phyloP scores from a whole-genome alignment of 1,284 basidiomycete genomes.

The Omphalotus olearius region DNA sequence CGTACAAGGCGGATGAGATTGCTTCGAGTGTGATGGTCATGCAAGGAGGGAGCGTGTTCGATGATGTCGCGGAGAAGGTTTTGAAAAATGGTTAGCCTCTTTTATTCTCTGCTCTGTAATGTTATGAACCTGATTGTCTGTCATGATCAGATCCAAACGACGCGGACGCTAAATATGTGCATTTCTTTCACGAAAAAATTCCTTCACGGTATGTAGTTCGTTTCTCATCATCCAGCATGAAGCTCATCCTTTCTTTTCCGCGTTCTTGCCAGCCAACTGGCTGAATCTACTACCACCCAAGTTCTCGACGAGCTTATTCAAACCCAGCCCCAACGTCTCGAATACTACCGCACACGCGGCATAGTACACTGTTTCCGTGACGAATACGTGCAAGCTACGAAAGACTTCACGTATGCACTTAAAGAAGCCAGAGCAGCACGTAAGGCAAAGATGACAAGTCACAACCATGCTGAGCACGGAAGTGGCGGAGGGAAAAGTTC shows the following conservation, averaged over 20 bases:
- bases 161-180: conserved; percentile 76
- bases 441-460: conserved; percentile 34
- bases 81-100: conserved; percentile 57
- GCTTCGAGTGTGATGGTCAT: conserved; percentile 87
- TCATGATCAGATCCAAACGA: conserved; percentile 59
- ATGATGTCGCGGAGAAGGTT: conserved; percentile 79
- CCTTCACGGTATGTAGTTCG: conserved; percentile 63
- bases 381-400: conserved; percentile 65
- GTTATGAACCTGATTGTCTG: background rate
- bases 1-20: conserved; percentile 80
- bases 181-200: conserved; percentile 88
- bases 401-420: conserved; percentile 74
- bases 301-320: conserved; percentile 73
- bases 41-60: conserved; percentile 84
- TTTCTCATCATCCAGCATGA: background rate
- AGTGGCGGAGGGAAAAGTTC: background rate
- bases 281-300: conserved; percentile 71
- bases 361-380: conserved; percentile 83
- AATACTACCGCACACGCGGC: conserved; percentile 78
- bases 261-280: conserved; percentile 55
- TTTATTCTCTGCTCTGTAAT: background rate
- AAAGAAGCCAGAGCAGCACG: conserved; percentile 68
- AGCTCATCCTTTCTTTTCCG: background rate
- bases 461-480: conserved; percentile 1
- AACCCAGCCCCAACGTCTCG: conserved; percentile 64